Evolutionary conservation across 495 filamentous ascomycete genomes (phyloP), one percentile per base, ranked within the genome.

Genomic region (Neurospora sp.): DNA sequence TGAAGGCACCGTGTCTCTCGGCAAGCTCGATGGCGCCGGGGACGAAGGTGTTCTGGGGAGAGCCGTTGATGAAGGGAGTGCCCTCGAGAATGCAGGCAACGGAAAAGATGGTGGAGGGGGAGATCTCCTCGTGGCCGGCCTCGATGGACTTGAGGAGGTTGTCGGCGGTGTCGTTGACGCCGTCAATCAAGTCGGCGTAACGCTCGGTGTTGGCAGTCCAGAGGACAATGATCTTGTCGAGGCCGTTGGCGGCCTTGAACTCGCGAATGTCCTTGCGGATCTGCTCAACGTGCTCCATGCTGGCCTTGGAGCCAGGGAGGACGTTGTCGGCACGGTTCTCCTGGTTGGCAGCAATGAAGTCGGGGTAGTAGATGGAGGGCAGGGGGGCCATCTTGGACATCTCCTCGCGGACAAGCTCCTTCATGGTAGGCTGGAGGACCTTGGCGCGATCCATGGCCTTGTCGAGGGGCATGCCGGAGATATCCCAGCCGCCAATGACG

Each of bases 171-270:
- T 99, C 96, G 80, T 98, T 99, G 82, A 99, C 90, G 74, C 96
- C 96, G 31, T 88, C 81, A 73, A 97, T 80, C 75, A 98, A 86
- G 74, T 97, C 93, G 75, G 96, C 92, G 80, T 92, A 99, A 73
- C 96, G 94, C 86, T 99, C 96, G 12, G 96, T 99, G 87, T 98
- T 99, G 82, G 96, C 96, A 39, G 96, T 99, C 96, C 96, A 99
- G 85, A 93, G 93, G 72, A 99, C 91, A 77, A 99, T 93, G 77
- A 99, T 93, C 86, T 97, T 98, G 86, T 98, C 96, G 69, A 99
- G 88, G 76, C 83, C 86, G 80, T 98, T 91, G 75, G 86, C 83
- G 70, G 89, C 86, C 88, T 99, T 98, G 88, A 99, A 99, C 73
- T 97, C 90, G 73, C 93, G 93, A 79, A 99, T 98, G 77, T 99